Evolutionary conservation across 2,329 filamentous ascomycete genomes (phyloP), one percentile per base, ranked within the genome.

Genomic region (Gremmenia infestans): DNA sequence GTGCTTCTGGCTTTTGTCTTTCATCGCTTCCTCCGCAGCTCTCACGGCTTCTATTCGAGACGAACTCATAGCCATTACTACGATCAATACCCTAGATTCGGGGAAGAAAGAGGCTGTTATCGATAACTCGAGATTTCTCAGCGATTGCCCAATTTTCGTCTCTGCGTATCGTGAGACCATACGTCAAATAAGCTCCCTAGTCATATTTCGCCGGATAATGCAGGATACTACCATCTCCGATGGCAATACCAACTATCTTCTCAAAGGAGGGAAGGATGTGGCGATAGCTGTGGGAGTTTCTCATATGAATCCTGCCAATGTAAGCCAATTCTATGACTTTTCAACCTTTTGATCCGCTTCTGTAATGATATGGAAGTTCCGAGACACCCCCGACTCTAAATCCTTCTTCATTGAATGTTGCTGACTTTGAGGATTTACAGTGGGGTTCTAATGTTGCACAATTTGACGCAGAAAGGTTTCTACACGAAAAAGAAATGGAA

Each of bases 101-200:
- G 40, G 55, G 40, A 61, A 11, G 17, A 45, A 47, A n/a, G 52
- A 57, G 32, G 57, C 55, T 5, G 67, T 61, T 1, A 66, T 80
- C n/a, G 67, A 76, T 15, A 70, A 73, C 52, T 63, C 65, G 1
- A 62, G 61, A 2, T 67, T 78, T 8, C 68, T 72, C 11, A 61
- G 69, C 1, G 53, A 66, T 6, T 73, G 73, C 45, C 75, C 76
- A 0, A 62, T 78, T 5, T 65, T 81, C 9, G 67, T 74, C 11
- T 74, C 74, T 46, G 70, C 70, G 19, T 78, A 74, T 59, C 71
- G 72, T 17, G 78, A 80, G 59, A 71, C 71, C 0, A 65, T 78
- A 55, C 75, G 78, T 5, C 56, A 77, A 6, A 64, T 60, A 11
- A 73, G 73, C 36, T 69, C 72, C 2, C 65, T 71, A 14, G 60